These are phyloP conservation scores for Noccaea caerulescens DNA, from an alignment of 345 rosid genomes.

Conservation along the genomic window DNA sequence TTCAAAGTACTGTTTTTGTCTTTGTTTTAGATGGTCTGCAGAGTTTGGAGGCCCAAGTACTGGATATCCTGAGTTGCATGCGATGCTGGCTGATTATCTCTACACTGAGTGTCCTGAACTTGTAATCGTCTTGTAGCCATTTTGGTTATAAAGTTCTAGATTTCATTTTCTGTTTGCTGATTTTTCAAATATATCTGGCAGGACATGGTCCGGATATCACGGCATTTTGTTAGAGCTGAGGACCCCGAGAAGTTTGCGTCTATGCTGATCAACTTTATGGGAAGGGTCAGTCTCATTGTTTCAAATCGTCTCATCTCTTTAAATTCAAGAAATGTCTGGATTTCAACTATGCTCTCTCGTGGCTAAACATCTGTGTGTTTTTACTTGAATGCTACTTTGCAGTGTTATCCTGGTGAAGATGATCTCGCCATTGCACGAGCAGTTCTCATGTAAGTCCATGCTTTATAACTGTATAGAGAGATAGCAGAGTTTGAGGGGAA, in stretches of 20 bases:
- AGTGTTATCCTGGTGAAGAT: constrained; percentile 99
- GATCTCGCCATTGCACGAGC: constrained; percentile 90
- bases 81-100: constrained; percentile 84
- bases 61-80: constrained; percentile 81
- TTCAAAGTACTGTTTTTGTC: constrained; percentile 6
- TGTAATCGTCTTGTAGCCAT: constrained; percentile 50
- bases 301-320: not conserved
- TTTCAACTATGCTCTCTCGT: constrained; percentile 2
- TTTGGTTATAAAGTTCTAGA: not conserved
- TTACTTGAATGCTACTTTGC: constrained; percentile 42
- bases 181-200: constrained; percentile 43
- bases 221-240: constrained; percentile 89
- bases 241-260: constrained; percentile 72
- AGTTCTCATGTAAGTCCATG: constrained; percentile 63
- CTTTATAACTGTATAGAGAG: constrained; percentile 10
- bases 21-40: constrained; percentile 79
- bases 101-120: constrained; percentile 89
- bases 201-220: constrained; percentile 87
- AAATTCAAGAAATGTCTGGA: constrained; percentile 14
- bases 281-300: constrained; percentile 62
- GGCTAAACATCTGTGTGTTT: not conserved
- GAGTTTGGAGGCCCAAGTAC: constrained; percentile 70
- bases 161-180: not conserved
- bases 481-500: not conserved
- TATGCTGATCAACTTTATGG: constrained; percentile 77